phyloP scores from a whole-genome alignment of 2,329 filamentous ascomycete species.

The Penicillium sp. region DNA sequence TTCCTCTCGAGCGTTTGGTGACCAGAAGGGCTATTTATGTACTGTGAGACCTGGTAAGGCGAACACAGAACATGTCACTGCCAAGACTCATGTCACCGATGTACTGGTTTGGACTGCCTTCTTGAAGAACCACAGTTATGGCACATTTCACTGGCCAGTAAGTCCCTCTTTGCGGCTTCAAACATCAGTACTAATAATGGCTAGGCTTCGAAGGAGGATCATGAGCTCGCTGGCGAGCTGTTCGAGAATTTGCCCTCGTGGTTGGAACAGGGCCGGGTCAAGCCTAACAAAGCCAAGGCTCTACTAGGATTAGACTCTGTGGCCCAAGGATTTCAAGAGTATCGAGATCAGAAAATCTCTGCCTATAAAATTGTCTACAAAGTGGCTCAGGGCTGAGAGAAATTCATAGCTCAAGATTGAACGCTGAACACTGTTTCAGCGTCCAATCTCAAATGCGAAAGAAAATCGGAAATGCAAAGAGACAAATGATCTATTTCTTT shows the following conservation, averaged over 20 bases:
- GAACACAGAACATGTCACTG: conserved; percentile 38
- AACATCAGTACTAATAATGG: not conserved
- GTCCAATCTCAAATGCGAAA: no score
- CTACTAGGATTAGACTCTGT: conserved; percentile 37
- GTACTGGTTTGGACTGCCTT: conserved; percentile 49
- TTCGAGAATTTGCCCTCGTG: conserved; percentile 39
- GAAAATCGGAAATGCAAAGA: not conserved
- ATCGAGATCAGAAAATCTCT: conserved; percentile 42
- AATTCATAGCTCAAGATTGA: not conserved
- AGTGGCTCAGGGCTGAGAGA: no score
- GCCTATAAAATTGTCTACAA: conserved; percentile 45
- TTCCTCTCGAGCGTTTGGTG: conserved; percentile 33
- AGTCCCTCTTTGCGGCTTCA: conserved; percentile 21
- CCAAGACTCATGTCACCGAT: conserved; percentile 39
- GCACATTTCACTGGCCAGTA: conserved; percentile 40
- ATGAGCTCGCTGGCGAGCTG: conserved; percentile 15
- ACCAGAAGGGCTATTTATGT: conserved; percentile 35
- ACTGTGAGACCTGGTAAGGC: conserved; percentile 46
- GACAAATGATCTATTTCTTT: not conserved
- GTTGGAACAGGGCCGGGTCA: conserved; percentile 37
- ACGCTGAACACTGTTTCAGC: no score
- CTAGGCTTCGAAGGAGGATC: not conserved
- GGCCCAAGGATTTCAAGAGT: conserved; percentile 37
- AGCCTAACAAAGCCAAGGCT: conserved; percentile 36
- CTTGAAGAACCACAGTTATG: conserved; percentile 41